phyloP scores from a whole-genome alignment of 176 grass and related monocot genomes.

The Cymbopogon citratus region DNA sequence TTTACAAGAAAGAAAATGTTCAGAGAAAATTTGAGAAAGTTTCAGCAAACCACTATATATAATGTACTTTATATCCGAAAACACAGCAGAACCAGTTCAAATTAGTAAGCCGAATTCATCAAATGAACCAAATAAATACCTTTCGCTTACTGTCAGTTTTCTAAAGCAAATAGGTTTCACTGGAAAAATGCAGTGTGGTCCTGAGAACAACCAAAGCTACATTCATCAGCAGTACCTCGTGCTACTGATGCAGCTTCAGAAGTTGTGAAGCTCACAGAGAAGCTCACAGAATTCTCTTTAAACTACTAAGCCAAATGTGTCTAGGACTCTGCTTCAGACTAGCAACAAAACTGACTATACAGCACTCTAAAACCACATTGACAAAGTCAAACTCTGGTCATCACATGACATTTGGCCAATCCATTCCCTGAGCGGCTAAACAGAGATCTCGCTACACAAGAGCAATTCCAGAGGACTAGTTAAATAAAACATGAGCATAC shows the following conservation, averaged over 20 bases:
- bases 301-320: background rate
- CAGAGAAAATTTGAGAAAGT: background rate
- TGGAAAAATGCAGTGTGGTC: background rate
- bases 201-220: background rate
- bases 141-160: background rate
- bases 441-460: background rate
- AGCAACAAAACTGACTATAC: background rate
- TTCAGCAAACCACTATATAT: background rate
- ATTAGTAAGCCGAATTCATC: background rate
- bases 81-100: background rate
- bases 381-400: constrained; percentile 1
- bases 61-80: background rate
- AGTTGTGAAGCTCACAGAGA: background rate
- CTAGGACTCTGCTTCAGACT: background rate
- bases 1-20: background rate
- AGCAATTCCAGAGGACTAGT: background rate
- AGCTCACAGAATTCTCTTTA: background rate
- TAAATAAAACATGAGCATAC: constrained; percentile 15
- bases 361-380: constrained; percentile 12
- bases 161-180: background rate
- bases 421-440: background rate
- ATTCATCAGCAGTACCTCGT: background rate
- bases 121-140: background rate
- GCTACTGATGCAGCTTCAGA: background rate
- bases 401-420: background rate